Conservation (phyloP, 108 stramenopile genomes). For the Schizochytrium sp. region DNA sequence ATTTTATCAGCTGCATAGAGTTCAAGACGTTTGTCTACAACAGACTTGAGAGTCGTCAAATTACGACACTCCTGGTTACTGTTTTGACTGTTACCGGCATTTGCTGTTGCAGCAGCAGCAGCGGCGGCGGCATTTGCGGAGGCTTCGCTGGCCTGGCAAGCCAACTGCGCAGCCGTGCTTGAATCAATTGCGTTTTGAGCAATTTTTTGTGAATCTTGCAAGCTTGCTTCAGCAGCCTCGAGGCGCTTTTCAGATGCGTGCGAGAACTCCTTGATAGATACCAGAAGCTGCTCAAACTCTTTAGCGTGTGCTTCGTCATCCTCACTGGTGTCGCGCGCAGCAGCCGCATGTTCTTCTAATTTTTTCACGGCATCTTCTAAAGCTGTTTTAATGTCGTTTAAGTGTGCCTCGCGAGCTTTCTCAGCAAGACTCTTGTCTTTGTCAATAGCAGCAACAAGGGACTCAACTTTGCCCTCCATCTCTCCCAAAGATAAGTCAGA, state of each 20-base stretch:
- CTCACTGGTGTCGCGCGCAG: not conserved
- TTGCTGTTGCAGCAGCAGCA: not conserved
- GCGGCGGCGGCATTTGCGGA: not conserved
- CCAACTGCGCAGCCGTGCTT: not conserved
- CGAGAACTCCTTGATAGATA: not conserved
- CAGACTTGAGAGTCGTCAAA: not conserved
- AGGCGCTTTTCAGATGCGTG: not conserved
- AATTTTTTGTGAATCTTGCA: not conserved
- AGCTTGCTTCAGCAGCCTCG: not conserved
- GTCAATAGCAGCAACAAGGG: not conserved
- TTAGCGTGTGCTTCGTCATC: not conserved
- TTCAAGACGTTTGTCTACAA: not conserved
- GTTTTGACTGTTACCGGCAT: not conserved
- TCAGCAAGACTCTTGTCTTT: not conserved
- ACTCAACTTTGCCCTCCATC: not conserved
- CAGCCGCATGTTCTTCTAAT: not conserved
- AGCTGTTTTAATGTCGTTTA: not conserved
- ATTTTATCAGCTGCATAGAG: conserved; percentile 5
- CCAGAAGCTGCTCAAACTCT: not conserved
- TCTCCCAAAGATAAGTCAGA: not conserved
- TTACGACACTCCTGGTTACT: not conserved
- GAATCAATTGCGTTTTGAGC: not conserved
- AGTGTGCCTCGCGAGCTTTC: not conserved
- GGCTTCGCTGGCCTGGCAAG: not conserved
- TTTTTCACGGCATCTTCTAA: not conserved